Evolutionary conservation across 129 eudicot species (phyloP), one percentile per base, ranked within the genome.

Genomic region (Helianthus tuberosus): DNA sequence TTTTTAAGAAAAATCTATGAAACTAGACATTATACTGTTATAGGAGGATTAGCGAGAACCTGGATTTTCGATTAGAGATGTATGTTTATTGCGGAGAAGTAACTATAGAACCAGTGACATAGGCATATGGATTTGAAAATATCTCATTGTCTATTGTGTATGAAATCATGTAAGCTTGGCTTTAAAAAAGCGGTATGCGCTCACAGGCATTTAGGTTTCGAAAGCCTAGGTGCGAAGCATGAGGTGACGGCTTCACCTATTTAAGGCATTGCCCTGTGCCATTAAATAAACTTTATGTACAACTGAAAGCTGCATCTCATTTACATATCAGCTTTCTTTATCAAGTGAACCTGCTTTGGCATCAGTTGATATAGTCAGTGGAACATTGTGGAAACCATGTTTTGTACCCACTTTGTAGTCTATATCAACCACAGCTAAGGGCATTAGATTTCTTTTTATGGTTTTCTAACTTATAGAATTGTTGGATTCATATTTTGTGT

Each of bases 281-380:
- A 0, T 11, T 5, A 54, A 17, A 54, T 54, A 17, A 54, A 27
- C 58, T 52, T 52, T 52, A n/a, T 52, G 58, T 16, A 54, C 32
- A 54, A 54, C 4, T 27, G 7, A 7, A 54, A 54, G 27, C 12
- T 8, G 5, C 23, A 5, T n/a, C 61, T 54, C 61, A 15, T 54
- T 16, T 54, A 17, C 61, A 54, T 54, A 16, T 54, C 58, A 1
- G 6, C 13, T 9, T 52, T 15, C 23, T 52, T 52, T 3, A n/a
- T 52, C 25, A 15, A 52, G 16, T 53, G 52, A 36, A 70, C 16
- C 51, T 70, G 64, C 36, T 70, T 70, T 70, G 57, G 27, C 68
- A 60, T 46, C 8, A 0, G 59, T 25, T 59, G 66, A 44, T 46
- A n/a, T 60, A 29, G 47, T 29, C 47, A 60, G 48, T 35, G 48